A percentile compares a stretch with the other conserved stretches of the same genome.
phyloP scores from a whole-genome alignment of 2,329 filamentous ascomycete genomes.

The Trichoderma atrobrunneum region DNA sequence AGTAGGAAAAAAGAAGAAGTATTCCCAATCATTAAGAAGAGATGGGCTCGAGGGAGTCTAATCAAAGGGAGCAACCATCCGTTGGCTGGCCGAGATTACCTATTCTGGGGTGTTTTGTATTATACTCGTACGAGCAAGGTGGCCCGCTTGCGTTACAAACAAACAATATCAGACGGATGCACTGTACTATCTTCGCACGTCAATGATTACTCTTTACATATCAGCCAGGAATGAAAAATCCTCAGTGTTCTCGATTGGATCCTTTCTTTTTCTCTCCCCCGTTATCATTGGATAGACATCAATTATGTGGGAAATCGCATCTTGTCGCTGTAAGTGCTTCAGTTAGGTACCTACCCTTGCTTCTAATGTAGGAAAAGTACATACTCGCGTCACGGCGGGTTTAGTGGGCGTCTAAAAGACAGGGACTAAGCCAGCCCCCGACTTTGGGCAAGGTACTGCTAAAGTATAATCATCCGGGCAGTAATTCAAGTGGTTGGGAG shows the following conservation, averaged over 20 bases:
- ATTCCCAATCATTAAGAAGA: not conserved
- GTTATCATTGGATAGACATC: not conserved
- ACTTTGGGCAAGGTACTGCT: not conserved
- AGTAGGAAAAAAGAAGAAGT: not conserved
- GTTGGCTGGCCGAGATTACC: not conserved
- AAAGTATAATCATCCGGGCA: not conserved
- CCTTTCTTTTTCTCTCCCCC: not conserved
- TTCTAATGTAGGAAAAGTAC: not conserved
- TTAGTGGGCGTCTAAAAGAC: not conserved
- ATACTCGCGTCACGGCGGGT: not conserved
- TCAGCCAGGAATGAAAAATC: not conserved
- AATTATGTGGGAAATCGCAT: not conserved
- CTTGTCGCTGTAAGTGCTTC: not conserved
- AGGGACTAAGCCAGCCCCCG: not conserved
- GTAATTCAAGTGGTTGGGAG: not conserved
- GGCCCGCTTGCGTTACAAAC: not conserved
- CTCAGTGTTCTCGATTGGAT: not conserved
- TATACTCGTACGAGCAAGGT: not conserved
- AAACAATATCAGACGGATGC: not conserved
- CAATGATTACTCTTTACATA: not conserved
- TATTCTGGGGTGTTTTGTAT: not conserved
- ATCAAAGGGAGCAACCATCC: not conserved
- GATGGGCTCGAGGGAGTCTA: not conserved
- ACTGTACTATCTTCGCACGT: not conserved
- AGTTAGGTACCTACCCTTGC: not conserved